A percentile compares a stretch with the other conserved stretches of the same genome.
phyloP scores from a whole-genome alignment of 768 basidiomycete genomes.

The Fomitopsis serialis region DNA sequence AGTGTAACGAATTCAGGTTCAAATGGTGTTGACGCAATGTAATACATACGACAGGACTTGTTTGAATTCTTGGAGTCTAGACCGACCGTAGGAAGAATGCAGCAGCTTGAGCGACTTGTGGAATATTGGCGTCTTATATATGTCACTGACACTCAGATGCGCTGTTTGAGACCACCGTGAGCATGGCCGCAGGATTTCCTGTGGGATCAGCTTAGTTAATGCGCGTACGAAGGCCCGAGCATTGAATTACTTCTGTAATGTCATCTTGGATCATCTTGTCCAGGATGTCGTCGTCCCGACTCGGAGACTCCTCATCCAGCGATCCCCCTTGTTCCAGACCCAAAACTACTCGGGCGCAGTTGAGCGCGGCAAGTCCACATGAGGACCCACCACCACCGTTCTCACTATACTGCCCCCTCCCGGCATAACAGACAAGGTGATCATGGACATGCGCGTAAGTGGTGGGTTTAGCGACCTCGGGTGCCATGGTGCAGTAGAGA shows the following conservation, averaged over 20 bases:
- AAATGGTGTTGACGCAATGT: not conserved
- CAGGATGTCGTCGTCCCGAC: no score
- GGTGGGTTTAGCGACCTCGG: no score
- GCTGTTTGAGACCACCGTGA: conserved; percentile 44
- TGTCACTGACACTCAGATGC: conserved; percentile 56
- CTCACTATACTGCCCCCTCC: conserved; percentile 49
- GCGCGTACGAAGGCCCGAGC: no score
- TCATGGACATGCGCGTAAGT: conserved; percentile 4
- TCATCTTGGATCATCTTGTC: conserved; percentile 29
- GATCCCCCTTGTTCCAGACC: conserved; percentile 28
- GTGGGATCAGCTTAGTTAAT: no score
- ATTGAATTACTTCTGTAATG: conserved; percentile 31
- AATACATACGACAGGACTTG: conserved; percentile 24
- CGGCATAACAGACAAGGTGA: conserved; percentile 38
- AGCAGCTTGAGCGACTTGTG: conserved; percentile 30
- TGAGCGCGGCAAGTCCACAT: conserved; percentile 64
- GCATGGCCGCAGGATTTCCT: conserved; percentile 59
- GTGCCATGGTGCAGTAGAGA: no score
- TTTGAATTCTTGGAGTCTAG: conserved; percentile 34
- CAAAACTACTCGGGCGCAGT: conserved; percentile 52
- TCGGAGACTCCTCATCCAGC: conserved; percentile 18
- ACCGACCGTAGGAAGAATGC: conserved; percentile 31
- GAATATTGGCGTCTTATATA: conserved; percentile 45
- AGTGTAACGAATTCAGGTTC: no score
- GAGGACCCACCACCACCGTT: conserved; percentile 40